Conservation (phyloP, 768 basidiomycete species). For the Phallus indusiatus region DNA sequence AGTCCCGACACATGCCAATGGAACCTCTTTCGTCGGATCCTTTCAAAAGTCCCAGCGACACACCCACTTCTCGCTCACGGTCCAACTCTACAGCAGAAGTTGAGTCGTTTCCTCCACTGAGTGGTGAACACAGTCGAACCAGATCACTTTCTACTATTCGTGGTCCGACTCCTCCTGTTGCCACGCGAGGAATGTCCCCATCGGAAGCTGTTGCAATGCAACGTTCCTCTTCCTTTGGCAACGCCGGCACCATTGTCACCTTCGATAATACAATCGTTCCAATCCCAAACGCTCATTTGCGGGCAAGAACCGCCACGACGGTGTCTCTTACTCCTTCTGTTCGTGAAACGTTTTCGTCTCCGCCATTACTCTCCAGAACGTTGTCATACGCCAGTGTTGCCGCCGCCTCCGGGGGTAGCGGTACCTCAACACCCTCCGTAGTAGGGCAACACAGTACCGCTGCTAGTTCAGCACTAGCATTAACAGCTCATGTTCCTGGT, state of each 20-base stretch:
- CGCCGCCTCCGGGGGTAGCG: neutral
- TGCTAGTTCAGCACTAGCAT: neutral
- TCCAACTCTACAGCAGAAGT: neutral
- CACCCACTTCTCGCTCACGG: neutral
- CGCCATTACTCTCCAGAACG: neutral
- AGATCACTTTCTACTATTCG: neutral
- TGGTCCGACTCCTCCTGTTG: neutral
- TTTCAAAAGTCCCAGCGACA: neutral
- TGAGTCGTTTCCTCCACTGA: neutral
- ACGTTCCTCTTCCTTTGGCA: neutral
- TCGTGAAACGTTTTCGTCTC: conserved; percentile 6
- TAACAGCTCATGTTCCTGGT: neutral
- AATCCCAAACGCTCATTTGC: neutral
- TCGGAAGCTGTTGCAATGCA: neutral
- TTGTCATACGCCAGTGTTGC: neutral
- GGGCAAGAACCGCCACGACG: neutral
- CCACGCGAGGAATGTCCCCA: neutral
- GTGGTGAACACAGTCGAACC: neutral
- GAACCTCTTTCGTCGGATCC: neutral
- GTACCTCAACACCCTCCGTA: neutral
- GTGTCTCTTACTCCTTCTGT: neutral
- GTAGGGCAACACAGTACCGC: neutral
- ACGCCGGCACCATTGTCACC: neutral
- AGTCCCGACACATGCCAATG: neutral
- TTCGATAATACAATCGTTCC: neutral